phyloP scores from a whole-genome alignment of 768 basidiomycete genomes.

The Boletus eberwhitei region DNA sequence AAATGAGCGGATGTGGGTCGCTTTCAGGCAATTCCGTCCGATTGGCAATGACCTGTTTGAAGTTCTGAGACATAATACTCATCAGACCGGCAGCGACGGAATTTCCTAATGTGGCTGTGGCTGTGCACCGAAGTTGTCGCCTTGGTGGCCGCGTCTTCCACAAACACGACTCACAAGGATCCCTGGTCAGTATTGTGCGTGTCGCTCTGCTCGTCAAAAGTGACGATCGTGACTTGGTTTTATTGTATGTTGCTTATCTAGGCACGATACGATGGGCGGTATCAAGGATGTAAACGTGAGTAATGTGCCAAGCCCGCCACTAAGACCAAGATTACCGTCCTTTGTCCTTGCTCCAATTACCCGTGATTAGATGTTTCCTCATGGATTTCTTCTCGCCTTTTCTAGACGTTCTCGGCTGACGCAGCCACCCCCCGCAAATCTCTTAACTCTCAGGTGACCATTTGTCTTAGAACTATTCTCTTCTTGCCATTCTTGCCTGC shows the following conservation, averaged over 20 bases:
- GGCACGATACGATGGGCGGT: conserved; percentile 20
- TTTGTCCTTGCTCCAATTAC: not conserved
- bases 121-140: not conserved
- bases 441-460: conserved; percentile 32
- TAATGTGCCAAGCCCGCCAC: conserved; percentile 22
- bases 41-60: not conserved
- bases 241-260: not conserved
- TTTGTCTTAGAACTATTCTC: conserved; percentile 12
- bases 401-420: conserved; percentile 28
- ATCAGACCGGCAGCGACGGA: not conserved
- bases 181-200: conserved; percentile 9
- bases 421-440: conserved; percentile 28
- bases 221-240: not conserved
- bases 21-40: not conserved
- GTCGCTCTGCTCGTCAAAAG: not conserved
- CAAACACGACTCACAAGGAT: conserved; percentile 1
- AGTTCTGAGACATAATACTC: not conserved
- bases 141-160: not conserved
- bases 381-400: conserved; percentile 19
- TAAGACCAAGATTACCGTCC: conserved; percentile 7
- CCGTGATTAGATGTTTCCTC: conserved; percentile 10
- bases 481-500: conserved; percentile 5
- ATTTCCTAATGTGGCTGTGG: conserved; percentile 14
- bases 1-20: not conserved
- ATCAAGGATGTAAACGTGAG: conserved; percentile 31